These are phyloP conservation scores for Fusarium burgessii DNA, from an alignment of 2,329 filamentous ascomycete genomes.

Conservation along the genomic window DNA sequence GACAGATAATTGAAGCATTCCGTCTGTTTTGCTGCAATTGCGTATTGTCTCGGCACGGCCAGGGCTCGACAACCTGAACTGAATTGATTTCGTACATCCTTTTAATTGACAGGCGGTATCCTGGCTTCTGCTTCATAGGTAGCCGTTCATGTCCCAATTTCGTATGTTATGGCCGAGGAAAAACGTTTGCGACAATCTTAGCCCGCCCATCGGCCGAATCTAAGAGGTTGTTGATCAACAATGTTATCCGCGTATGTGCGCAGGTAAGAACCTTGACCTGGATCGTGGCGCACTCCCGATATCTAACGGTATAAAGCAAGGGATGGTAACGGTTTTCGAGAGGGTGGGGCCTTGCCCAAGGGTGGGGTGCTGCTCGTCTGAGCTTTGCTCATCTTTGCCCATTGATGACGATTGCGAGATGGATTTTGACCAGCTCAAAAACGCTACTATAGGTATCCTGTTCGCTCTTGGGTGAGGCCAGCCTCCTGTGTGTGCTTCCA, in stretches of 20 bases:
- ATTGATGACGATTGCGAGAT: constrained; percentile 22
- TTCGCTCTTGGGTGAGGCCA: background rate
- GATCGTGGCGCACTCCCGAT: constrained; percentile 36
- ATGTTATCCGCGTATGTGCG: constrained; percentile 7
- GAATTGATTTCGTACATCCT: background rate
- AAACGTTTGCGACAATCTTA: background rate
- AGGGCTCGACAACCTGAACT: background rate
- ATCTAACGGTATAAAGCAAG: constrained; percentile 27
- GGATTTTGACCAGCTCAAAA: constrained; percentile 6
- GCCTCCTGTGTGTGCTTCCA: background rate
- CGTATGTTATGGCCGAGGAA: background rate
- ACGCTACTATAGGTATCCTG: background rate
- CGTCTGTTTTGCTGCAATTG: background rate
- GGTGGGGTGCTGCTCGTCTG: constrained; percentile 19
- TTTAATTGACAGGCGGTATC: background rate
- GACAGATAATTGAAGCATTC: background rate
- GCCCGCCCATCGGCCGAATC: background rate
- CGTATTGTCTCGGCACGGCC: background rate
- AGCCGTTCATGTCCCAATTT: background rate
- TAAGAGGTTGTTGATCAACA: constrained; percentile 23
- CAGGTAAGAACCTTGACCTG: constrained; percentile 28
- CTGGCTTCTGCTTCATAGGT: background rate
- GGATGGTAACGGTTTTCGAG: constrained; percentile 36
- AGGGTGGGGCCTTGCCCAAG: constrained; percentile 17
- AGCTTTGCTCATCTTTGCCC: constrained; percentile 25